Conservation (phyloP, 164 flowering plant genomes). For the Euptelea pleiosperma region DNA sequence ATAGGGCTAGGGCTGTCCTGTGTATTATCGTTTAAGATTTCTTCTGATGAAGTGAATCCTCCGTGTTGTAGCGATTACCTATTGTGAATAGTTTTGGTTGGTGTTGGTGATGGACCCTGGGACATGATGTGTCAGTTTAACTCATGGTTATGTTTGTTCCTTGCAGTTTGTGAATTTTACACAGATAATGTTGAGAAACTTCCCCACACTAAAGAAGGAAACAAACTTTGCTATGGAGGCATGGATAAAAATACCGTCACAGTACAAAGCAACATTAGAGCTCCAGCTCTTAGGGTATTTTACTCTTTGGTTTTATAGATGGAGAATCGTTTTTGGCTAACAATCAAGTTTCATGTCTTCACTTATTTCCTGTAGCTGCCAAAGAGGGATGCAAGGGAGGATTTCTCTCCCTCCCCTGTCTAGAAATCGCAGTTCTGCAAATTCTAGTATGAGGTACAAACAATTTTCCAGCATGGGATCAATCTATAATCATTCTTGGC, state of each 20-base stretch:
- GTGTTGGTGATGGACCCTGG: constrained; percentile 66
- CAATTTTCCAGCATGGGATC: constrained; percentile 16
- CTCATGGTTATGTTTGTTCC: background rate
- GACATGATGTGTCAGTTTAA: constrained; percentile 44
- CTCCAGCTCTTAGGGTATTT: constrained; percentile 42
- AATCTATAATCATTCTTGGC: too few species aligned
- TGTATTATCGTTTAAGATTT: background rate
- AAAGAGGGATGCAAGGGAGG: constrained; percentile 25
- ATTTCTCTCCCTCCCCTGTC: constrained; percentile 34
- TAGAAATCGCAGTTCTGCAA: background rate
- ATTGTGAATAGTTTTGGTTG: constrained; percentile 52
- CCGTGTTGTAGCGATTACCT: constrained; percentile 34
- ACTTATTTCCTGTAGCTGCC: constrained; percentile 17
- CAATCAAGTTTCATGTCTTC: background rate
- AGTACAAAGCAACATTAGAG: constrained; percentile 45
- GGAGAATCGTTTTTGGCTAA: background rate
- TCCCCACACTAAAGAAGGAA: constrained; percentile 32
- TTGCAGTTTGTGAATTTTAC: constrained; percentile 61
- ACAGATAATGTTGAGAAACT: constrained; percentile 35
- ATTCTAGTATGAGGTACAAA: constrained; percentile 6
- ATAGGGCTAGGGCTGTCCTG: background rate
- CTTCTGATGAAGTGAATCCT: constrained; percentile 4
- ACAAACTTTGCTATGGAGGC: constrained; percentile 48
- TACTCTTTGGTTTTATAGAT: background rate
- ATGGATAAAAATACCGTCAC: constrained; percentile 55